Evolutionary conservation across 169 alveolate genomes (phyloP), one percentile per base, ranked within the genome.

Genomic region (Eimeria maxima): DNA sequence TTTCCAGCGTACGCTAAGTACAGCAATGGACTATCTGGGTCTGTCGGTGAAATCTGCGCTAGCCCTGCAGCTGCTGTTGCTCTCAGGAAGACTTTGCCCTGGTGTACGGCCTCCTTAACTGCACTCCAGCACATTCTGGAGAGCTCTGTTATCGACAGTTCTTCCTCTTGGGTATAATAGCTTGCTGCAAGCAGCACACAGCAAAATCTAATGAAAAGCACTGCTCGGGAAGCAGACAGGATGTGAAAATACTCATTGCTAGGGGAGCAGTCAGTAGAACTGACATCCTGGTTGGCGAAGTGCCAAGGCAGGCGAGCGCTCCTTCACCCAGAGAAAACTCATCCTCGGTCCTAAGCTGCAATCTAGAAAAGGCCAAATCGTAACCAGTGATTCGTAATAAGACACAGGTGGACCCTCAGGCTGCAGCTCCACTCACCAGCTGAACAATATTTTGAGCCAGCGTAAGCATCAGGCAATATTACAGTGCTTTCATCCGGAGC

Each of bases 91-190:
- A 87, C 24, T 50, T 55, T 24, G 69, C 80, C 94, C 63, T 87
- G 94, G 67, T 42, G 42, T 0, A 87, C 2, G 7, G 65, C 94
- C 47, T 63, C 94, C 83, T 47, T 87, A 63, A 87, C 18, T 60
- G 94, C 94, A 42, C 50, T 63, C 94, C 94, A 87, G 53, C 71
- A 87, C 94, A 87, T 87, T 47, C 83, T 44, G 24, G 83, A 24
- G 29, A 87, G 94, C 81, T 87, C 94, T 33, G 27, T 33, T 27
- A 65, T 5, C 16, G 67, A 29, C 94, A 87, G 69, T 5, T 87
- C 94, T 47, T 87, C 93, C 8, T 55, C 81, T 18, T n/a, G 67
- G 4, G 33, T 27, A n/a, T 55, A 50, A n/a, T 4, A n/a, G 57
- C 44, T 33, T 18, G 78, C 92, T 84, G 92, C 92, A 57, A 20